Percentiles rank a stretch among this genome's conserved stretches.
phyloP scores from a whole-genome alignment of 1,284 basidiomycete genomes.

The Anthracocystis walkeri region DNA sequence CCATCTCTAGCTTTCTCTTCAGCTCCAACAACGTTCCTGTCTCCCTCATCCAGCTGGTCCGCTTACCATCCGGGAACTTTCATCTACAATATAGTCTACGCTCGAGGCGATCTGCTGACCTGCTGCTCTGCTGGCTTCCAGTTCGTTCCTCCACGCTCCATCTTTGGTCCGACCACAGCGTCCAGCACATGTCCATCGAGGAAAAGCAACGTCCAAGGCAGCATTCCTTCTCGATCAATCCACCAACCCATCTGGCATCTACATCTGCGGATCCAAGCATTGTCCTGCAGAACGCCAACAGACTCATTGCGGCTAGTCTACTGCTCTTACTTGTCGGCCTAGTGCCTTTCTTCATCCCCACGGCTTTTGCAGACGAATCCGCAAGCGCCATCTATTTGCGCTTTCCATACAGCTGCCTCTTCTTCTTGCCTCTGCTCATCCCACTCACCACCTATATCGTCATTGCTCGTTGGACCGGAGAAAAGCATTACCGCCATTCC shows the following conservation, averaged over 20 bases:
- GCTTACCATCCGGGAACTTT: background rate
- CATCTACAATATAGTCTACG: background rate
- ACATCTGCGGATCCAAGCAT: background rate
- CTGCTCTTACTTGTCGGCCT: slow-evolving; percentile 25
- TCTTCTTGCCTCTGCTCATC: slow-evolving; percentile 59
- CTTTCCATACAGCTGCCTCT: slow-evolving; percentile 53
- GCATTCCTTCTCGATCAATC: slow-evolving; percentile 31
- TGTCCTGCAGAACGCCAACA: slow-evolving; percentile 16
- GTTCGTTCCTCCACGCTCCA: background rate
- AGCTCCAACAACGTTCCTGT: background rate
- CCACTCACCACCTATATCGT: slow-evolving; percentile 62
- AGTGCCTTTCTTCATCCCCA: slow-evolving; percentile 13
- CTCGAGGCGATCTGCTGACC: background rate
- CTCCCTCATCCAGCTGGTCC: background rate
- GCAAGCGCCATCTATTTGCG: slow-evolving; percentile 22
- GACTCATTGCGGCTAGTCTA: slow-evolving; percentile 30
- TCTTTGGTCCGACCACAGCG: background rate
- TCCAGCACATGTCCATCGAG: slow-evolving; percentile 17
- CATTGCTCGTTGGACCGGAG: slow-evolving; percentile 66
- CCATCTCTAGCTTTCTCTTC: background rate
- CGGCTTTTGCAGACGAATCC: background rate
- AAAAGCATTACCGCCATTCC: slow-evolving; percentile 56
- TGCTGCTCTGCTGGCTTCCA: background rate
- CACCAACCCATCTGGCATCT: background rate
- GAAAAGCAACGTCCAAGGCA: slow-evolving; percentile 24